phyloP scores from a whole-genome alignment of 2,329 filamentous ascomycete genomes.

The Aspergillus fischeri region DNA sequence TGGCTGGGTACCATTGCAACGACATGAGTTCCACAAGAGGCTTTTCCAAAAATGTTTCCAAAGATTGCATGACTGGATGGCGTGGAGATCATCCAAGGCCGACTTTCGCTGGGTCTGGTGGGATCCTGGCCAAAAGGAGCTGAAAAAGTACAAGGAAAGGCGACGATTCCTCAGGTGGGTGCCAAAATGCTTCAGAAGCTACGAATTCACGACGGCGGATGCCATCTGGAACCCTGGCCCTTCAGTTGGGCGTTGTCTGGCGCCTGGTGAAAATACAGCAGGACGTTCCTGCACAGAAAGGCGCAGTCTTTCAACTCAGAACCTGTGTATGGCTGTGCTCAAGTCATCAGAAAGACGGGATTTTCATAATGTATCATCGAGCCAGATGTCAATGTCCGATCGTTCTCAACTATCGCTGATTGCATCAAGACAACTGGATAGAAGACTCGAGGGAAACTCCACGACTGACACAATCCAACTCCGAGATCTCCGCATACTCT shows the following conservation, averaged over 20 bases:
- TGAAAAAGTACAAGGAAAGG: slow-evolving; percentile 16
- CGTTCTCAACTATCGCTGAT: neutral
- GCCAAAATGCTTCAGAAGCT: slow-evolving; percentile 24
- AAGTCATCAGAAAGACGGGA: neutral
- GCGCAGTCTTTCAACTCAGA: neutral
- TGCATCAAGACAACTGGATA: neutral
- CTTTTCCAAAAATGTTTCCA: slow-evolving; percentile 16
- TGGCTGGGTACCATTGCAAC: slow-evolving; percentile 36
- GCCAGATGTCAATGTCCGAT: neutral
- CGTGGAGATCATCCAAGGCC: slow-evolving; percentile 32
- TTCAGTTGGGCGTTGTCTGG: slow-evolving; percentile 2
- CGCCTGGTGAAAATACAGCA: neutral
- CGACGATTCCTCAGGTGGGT: slow-evolving; percentile 19
- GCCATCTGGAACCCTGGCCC: slow-evolving; percentile 24
- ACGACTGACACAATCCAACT: neutral
- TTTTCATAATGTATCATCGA: neutral
- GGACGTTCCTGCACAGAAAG: neutral
- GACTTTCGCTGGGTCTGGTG: slow-evolving; percentile 41
- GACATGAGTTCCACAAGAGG: slow-evolving; percentile 27
- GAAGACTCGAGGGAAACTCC: neutral
- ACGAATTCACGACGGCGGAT: slow-evolving; percentile 21
- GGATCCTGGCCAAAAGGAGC: slow-evolving; percentile 30
- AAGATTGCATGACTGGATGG: slow-evolving; percentile 22
- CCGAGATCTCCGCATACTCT: neutral
- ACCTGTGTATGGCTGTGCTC: neutral